Base-by-base conservation (phyloP, 208 protist genomes). In the Trypanosoma grayi region DNA sequence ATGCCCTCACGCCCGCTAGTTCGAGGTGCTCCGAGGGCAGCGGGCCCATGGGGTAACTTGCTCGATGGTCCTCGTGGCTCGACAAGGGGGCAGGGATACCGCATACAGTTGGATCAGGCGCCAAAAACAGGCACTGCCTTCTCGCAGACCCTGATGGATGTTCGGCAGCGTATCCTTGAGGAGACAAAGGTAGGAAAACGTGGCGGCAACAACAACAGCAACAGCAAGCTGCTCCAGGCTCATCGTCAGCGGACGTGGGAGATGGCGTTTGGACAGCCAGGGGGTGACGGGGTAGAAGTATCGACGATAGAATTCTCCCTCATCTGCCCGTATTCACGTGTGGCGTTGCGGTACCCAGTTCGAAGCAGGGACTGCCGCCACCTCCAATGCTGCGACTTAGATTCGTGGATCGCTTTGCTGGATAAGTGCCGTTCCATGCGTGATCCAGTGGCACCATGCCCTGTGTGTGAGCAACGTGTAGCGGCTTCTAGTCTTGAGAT, bases 341-440 rank as follows among this genome's bases (percentile, higher is more conserved):
- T 83, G 27, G 73, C 77, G 9, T 83, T 96, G 36, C 41, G 28
- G 37, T 47, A 73, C 20, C 90, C 86, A 6, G 87, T 93, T 41
- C 79, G 90, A 34, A 91, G 90, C 73, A 54, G 52, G 25, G 67
- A 83, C 28, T 96, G 90, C 69, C 73, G 63, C 37, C 90, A 96
- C 57, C 60, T 96, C 28, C 90, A 96, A 64, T 96, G 90, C 79
- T 96, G 90, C 63, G 90, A 96, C 60, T 56, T 96, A 36, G 83
- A 93, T 24, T 93, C 86, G 39, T 96, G 90, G 87, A 70, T 93
- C 54, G 67, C 83, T 30, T 70, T 96, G 68, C 75, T 96, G 20
- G 73, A 76, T 37, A 86, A 90, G 55, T 75, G 76, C 48, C 80
- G 85, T 36, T 84, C 86, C 6, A 69, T 93, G 82, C 90, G 90